Conservation (phyloP, 306 rosid species). For the Gleditsia sinensis region DNA sequence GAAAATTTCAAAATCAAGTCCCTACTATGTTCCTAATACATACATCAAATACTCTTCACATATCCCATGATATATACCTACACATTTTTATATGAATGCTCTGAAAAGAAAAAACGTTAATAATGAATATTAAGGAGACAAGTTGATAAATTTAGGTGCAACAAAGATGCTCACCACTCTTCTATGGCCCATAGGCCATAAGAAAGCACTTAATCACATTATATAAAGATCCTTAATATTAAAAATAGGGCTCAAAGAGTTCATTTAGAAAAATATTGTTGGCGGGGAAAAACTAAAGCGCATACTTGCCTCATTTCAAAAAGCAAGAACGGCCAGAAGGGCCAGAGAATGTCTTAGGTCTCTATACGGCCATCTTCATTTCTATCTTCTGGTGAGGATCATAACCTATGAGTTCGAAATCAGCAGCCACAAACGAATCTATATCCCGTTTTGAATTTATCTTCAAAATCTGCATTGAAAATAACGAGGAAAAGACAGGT, state of each 20-base stretch:
- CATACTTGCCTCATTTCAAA: conserved; percentile 59
- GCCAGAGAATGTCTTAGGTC: conserved; percentile 37
- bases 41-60: background rate
- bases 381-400: conserved; percentile 96
- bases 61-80: background rate
- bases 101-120: background rate
- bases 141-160: background rate
- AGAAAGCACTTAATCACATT: background rate
- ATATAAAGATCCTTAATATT: background rate
- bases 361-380: conserved; percentile 95
- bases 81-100: conserved; percentile 3
- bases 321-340: conserved; percentile 38
- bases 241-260: background rate
- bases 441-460: conserved; percentile 82
- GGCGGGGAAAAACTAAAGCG: background rate
- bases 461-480: conserved; percentile 72
- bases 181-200: too few relatives aligned
- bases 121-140: background rate
- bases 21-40: background rate
- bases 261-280: background rate
- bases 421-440: conserved; percentile 81
- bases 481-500: conserved; percentile 16
- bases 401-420: conserved; percentile 82
- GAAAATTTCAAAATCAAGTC: background rate
- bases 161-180: background rate